phyloP scores from a whole-genome alignment of 805 yeast genomes.

The Kockiozyma suomiensis region DNA sequence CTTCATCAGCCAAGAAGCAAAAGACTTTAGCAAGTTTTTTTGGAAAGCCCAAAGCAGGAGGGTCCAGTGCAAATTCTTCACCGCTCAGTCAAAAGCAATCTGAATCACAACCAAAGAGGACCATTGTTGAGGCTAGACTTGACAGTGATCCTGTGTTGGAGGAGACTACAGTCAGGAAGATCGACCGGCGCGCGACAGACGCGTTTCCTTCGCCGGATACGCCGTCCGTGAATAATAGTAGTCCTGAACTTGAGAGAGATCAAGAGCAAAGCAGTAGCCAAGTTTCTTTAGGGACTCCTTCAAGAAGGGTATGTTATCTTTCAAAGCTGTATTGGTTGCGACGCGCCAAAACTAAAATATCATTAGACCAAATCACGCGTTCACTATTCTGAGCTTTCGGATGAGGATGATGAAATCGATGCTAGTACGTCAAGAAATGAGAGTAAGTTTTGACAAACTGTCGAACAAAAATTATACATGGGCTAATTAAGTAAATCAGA shows the following conservation, averaged over 20 bases:
- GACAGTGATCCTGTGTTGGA: constrained; percentile 31
- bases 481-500: no score
- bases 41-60: constrained; percentile 12
- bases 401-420: constrained; percentile 33
- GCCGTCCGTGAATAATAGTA: constrained; percentile 4
- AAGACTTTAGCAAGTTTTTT: constrained; percentile 32
- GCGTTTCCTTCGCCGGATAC: constrained; percentile 22
- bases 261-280: constrained; percentile 10
- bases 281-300: constrained; percentile 14
- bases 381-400: constrained; percentile 27
- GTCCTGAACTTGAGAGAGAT: constrained; percentile 1
- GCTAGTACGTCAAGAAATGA: constrained; percentile 23
- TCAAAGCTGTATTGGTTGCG: not conserved
- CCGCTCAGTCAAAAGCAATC: not conserved
- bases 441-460: no score
- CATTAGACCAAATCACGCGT: constrained; percentile 21
- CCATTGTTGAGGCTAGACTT: constrained; percentile 8
- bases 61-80: not conserved
- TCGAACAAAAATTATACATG: no score
- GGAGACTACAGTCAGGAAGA: not conserved
- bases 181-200: constrained; percentile 2
- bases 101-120: not conserved
- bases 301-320: constrained; percentile 22
- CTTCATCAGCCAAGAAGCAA: constrained; percentile 25
- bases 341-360: no score